Conservation (phyloP, 2,329 filamentous ascomycete species). For the Verticillium albo-atrum region DNA sequence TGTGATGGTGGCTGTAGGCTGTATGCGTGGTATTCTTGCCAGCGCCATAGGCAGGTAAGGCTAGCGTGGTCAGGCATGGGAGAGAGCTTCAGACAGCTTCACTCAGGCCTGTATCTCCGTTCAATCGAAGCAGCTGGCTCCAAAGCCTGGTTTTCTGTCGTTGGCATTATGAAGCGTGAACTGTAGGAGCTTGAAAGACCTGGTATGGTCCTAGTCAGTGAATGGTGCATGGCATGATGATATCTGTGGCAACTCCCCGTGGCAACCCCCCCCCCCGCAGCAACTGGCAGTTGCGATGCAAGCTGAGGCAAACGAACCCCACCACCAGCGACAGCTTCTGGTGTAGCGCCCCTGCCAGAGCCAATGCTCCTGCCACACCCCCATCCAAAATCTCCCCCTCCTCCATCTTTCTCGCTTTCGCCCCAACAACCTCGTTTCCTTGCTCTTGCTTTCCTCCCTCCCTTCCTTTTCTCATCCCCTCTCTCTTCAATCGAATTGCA, state of each 20-base stretch:
- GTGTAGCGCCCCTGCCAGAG: not conserved
- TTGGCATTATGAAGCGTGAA: too few species aligned
- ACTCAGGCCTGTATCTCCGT: too few species aligned
- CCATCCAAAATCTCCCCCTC: not conserved
- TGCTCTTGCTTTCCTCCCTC: constrained; percentile 6
- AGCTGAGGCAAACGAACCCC: not conserved
- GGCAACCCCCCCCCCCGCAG: too few species aligned
- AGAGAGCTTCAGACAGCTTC: too few species aligned
- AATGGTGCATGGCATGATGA: too few species aligned
- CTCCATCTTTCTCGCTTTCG: not conserved
- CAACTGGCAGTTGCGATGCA: not conserved
- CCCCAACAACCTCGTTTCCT: not conserved
- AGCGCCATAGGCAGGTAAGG: too few species aligned
- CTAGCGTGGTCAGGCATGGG: too few species aligned
- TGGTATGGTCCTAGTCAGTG: too few species aligned
- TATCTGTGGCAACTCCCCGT: not conserved
- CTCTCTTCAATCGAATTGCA: constrained; percentile 5
- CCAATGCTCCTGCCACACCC: not conserved
- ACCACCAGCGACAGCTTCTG: not conserved
- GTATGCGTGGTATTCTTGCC: too few species aligned
- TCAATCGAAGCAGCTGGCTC: too few species aligned
- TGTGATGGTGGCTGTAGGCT: not conserved
- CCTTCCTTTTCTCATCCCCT: not conserved
- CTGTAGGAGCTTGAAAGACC: too few species aligned
- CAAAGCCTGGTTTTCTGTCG: too few species aligned